Conservation (phyloP, 164 flowering plant genomes). For the Pachysandra terminalis region DNA sequence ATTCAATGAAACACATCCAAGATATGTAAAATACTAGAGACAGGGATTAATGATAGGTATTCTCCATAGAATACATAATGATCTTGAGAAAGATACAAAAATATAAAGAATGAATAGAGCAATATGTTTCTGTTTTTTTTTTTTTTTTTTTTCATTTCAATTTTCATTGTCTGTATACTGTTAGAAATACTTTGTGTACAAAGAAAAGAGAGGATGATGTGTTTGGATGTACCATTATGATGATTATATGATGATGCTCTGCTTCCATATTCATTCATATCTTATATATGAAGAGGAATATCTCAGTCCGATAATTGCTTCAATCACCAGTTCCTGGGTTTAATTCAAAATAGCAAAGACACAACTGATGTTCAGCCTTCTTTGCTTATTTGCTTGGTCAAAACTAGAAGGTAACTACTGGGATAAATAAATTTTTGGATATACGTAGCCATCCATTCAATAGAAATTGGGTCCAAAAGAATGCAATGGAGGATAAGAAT, state of each 20-base stretch:
- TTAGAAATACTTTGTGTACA: neutral
- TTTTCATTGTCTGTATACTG: slow-evolving; percentile 2
- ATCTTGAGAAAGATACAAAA: neutral
- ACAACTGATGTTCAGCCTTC: no score
- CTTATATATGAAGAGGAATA: neutral
- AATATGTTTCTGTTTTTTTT: neutral
- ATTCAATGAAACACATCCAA: slow-evolving; percentile 43
- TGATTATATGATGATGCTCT: neutral
- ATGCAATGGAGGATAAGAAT: neutral
- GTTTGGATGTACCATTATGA: neutral
- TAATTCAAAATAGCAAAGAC: neutral
- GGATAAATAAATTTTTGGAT: neutral
- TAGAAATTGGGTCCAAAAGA: neutral
- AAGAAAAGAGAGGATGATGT: neutral
- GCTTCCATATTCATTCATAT: no score
- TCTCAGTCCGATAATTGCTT: neutral
- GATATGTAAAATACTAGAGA: neutral
- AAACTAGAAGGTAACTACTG: neutral
- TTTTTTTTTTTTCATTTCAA: neutral
- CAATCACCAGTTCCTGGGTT: neutral
- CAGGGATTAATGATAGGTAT: neutral
- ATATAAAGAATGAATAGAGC: neutral
- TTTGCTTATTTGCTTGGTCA: neutral
- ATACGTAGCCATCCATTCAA: neutral
- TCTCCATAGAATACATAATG: neutral